Evolutionary conservation across 495 filamentous ascomycete genomes (phyloP).

Genomic region (Terfezia claveryi): DNA sequence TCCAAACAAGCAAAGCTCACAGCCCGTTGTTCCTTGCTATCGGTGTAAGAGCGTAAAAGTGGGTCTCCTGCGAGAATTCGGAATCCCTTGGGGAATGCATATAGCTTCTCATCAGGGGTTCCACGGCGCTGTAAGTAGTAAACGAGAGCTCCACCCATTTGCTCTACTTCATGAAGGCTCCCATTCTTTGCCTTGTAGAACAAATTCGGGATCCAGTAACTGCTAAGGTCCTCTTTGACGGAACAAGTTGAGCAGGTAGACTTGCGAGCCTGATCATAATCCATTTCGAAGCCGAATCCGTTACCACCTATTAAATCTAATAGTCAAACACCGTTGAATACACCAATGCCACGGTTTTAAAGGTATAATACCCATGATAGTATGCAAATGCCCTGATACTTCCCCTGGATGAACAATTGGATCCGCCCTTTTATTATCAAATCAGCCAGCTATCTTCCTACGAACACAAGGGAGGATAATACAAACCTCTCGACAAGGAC

Average conservation of each 20-base stretch:
- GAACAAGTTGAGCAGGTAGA: slow-evolving; percentile 46
- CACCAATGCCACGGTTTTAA: not conserved
- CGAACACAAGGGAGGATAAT: not conserved
- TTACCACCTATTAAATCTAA: slow-evolving; percentile 19
- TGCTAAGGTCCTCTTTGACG: slow-evolving; percentile 43
- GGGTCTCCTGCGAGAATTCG: slow-evolving; percentile 55
- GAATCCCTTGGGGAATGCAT: slow-evolving; percentile 46
- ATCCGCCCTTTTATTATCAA: slow-evolving; percentile 32
- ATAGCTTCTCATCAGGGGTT: slow-evolving; percentile 33
- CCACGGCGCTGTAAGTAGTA: slow-evolving; percentile 44
- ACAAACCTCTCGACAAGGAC: not conserved
- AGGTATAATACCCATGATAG: slow-evolving; percentile 34
- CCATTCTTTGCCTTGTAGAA: slow-evolving; percentile 42
- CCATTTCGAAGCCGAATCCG: slow-evolving; percentile 42
- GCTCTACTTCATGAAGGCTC: slow-evolving; percentile 40
- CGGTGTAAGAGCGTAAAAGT: slow-evolving; percentile 24
- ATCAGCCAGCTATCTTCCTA: not conserved
- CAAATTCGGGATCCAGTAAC: slow-evolving; percentile 56
- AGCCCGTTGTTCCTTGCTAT: slow-evolving; percentile 23
- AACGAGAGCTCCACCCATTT: slow-evolving; percentile 42
- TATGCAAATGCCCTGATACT: slow-evolving; percentile 45
- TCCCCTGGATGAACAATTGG: slow-evolving; percentile 41
- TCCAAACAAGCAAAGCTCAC: slow-evolving; percentile 35
- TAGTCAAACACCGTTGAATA: not conserved
- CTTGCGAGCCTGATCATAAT: slow-evolving; percentile 31